A percentile compares a stretch with the other conserved stretches of the same genome.
Conservation (phyloP, 2,329 filamentous ascomycete species). For the Thelonectria olida region DNA sequence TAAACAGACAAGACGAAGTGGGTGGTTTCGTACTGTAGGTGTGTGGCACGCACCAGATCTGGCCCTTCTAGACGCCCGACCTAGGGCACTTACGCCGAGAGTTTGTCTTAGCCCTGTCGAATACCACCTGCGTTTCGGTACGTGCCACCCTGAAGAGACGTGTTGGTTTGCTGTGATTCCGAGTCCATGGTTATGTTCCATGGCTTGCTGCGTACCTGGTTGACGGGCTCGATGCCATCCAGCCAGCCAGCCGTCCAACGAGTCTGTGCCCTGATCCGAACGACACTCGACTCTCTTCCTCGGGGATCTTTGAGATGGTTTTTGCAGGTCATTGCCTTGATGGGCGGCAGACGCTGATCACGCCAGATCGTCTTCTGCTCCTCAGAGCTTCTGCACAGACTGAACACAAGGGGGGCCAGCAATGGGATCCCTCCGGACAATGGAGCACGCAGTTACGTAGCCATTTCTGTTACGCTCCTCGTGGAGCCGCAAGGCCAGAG, state of each 20-base stretch:
- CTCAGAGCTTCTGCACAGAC: constrained; percentile 18
- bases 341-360: constrained; percentile 5
- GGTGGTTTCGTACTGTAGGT: neutral
- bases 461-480: neutral
- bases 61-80: constrained; percentile 3
- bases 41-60: constrained; percentile 11
- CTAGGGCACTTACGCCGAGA: constrained; percentile 1
- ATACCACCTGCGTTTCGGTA: neutral
- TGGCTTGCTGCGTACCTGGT: constrained; percentile 9
- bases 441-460: neutral
- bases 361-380: constrained; percentile 13
- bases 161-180: constrained; percentile 13
- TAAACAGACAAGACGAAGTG: neutral
- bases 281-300: neutral
- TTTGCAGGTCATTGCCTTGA: constrained; percentile 14
- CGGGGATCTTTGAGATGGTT: constrained; percentile 14
- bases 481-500: neutral
- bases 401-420: constrained; percentile 3
- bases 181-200: constrained; percentile 3
- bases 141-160: neutral
- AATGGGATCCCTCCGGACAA: neutral
- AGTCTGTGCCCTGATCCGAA: constrained; percentile 17
- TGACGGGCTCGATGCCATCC: neutral
- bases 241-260: no score
- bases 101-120: neutral